These are phyloP conservation scores for Xylaria sp. DNA, from an alignment of 2,329 filamentous ascomycete species.

Conservation along the genomic window DNA sequence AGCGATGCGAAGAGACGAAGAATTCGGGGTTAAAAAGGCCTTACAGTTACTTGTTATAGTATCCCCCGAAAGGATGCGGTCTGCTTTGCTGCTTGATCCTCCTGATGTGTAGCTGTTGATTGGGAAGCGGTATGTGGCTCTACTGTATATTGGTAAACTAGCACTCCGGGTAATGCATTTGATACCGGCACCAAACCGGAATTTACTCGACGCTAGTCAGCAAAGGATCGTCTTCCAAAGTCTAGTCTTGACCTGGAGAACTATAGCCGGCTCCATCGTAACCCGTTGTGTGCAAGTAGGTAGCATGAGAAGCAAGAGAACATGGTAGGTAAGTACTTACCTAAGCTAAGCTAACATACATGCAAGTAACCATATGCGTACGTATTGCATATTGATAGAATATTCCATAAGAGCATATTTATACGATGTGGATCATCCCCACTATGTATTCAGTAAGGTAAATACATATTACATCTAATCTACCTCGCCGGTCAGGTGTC, in stretches of 20 bases:
- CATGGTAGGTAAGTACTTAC: no score
- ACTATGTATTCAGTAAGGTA: neutral
- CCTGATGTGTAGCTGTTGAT: conserved; percentile 1
- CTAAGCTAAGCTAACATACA: no score
- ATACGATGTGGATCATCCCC: neutral
- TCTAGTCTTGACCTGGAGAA: neutral
- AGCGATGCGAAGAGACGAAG: conserved; percentile 54
- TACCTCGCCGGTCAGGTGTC: no score
- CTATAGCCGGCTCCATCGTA: neutral
- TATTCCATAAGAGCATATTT: no score
- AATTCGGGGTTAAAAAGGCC: conserved; percentile 46
- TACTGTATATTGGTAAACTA: conserved; percentile 23
- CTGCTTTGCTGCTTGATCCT: conserved; percentile 1
- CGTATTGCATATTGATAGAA: neutral
- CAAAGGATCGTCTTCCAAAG: neutral
- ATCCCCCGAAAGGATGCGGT: neutral
- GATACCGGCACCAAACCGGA: neutral
- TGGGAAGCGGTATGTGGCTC: neutral
- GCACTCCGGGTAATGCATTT: neutral
- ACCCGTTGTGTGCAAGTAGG: neutral
- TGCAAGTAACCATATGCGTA: neutral
- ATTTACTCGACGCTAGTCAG: neutral
- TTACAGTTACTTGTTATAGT: neutral
- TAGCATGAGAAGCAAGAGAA: neutral
- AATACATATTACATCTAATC: no score